Evolutionary conservation across 1,139 yeast genomes (phyloP).

Genomic region (Meyerozyma carpophila): DNA sequence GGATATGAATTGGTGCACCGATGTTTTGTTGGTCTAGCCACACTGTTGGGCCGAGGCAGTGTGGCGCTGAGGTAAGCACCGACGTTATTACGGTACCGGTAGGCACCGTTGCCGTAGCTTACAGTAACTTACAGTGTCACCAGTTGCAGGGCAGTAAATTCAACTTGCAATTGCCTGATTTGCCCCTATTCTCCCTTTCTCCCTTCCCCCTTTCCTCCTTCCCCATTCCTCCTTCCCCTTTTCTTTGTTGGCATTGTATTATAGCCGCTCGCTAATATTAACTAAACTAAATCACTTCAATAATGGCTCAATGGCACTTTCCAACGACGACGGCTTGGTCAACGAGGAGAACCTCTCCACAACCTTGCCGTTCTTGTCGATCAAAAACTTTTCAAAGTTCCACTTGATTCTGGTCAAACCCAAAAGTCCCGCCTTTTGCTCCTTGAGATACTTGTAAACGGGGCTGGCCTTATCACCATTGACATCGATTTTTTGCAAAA

Average conservation of each 20-base stretch:
- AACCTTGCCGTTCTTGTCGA: slow-evolving; percentile 41
- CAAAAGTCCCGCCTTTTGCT: slow-evolving; percentile 36
- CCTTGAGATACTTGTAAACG: slow-evolving; percentile 72
- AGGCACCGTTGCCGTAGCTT: too few species aligned
- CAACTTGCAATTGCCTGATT: too few species aligned
- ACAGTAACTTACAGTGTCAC: too few species aligned
- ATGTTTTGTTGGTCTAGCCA: not conserved
- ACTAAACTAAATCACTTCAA: slow-evolving; percentile 10
- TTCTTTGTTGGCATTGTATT: too few species aligned
- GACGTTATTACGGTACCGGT: too few species aligned
- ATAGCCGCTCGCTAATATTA: not conserved
- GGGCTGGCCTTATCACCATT: slow-evolving; percentile 81
- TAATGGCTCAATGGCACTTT: slow-evolving; percentile 33
- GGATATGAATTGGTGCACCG: not conserved
- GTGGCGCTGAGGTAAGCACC: not conserved
- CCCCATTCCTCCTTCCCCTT: too few species aligned
- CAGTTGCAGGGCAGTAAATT: too few species aligned
- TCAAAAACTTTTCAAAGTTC: slow-evolving; percentile 47
- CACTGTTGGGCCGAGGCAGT: not conserved
- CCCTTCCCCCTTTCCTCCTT: too few species aligned
- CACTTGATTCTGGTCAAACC: slow-evolving; percentile 45
- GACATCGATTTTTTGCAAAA: slow-evolving; percentile 81
- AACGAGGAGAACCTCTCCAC: slow-evolving; percentile 39
- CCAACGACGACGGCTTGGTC: slow-evolving; percentile 36
- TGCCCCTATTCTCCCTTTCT: too few species aligned